Conservation (phyloP, 306 rosid species). For the Geum urbanum region DNA sequence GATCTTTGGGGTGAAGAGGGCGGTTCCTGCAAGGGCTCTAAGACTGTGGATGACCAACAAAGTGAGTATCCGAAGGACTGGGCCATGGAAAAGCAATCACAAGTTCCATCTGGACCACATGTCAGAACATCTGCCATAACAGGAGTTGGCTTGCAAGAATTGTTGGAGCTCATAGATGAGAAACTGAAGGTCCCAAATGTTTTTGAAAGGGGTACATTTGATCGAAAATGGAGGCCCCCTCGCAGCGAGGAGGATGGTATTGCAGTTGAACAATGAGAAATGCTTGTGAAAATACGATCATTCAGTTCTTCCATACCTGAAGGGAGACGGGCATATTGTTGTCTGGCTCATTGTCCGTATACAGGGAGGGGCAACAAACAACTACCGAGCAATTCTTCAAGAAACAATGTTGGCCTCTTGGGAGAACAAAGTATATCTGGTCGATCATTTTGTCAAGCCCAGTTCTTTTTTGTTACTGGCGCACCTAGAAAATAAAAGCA, state of each 20-base stretch:
- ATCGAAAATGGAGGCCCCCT: slow-evolving; percentile 81
- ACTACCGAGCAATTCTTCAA: neutral
- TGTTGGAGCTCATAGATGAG: slow-evolving; percentile 67
- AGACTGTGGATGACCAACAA: slow-evolving; percentile 25
- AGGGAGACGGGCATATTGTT: neutral
- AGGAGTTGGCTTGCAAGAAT: slow-evolving; percentile 81
- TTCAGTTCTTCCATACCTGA: neutral
- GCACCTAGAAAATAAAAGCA: neutral
- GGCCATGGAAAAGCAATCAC: slow-evolving; percentile 19
- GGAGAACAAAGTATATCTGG: neutral
- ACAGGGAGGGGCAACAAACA: neutral
- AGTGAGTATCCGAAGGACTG: slow-evolving; percentile 24
- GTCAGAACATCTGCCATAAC: slow-evolving; percentile 66
- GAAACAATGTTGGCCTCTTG: neutral
- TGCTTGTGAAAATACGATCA: neutral
- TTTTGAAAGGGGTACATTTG: slow-evolving; percentile 43
- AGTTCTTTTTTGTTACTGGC: neutral
- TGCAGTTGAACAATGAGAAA: slow-evolving; percentile 39
- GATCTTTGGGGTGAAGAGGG: slow-evolving; percentile 35
- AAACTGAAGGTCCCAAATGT: slow-evolving; percentile 48
- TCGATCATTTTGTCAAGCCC: neutral
- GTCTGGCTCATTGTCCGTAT: neutral
- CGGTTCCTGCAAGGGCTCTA: slow-evolving; percentile 24
- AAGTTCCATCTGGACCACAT: slow-evolving; percentile 49
- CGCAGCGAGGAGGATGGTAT: slow-evolving; percentile 36